These are phyloP conservation scores for Actinidia arguta DNA, from an alignment of 179 eudicot species.

Conservation along the genomic window DNA sequence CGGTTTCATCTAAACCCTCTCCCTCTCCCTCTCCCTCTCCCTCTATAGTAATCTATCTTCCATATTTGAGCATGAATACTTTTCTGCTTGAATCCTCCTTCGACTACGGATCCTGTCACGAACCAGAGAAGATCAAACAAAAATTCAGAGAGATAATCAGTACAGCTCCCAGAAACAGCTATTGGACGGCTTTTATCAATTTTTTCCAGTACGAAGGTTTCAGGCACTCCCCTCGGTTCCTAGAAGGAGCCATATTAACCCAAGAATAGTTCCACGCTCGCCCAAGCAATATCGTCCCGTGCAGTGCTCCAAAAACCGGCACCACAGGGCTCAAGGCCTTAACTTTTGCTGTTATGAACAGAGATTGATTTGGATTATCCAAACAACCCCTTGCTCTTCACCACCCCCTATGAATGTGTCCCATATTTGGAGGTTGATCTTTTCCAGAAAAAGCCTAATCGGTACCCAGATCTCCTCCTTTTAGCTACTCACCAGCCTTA, in stretches of 20 bases:
- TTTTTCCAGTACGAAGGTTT: constrained; percentile 41
- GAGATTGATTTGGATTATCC: constrained; percentile 15
- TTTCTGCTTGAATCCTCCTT: constrained; percentile 13
- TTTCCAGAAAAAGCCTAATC: constrained; percentile 30
- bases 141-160: constrained; percentile 25
- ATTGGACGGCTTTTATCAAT: constrained; percentile 31
- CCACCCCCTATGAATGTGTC: constrained; percentile 50
- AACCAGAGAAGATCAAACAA: constrained; percentile 17
- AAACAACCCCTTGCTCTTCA: constrained; percentile 38
- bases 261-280: constrained; percentile 46
- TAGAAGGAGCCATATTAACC: constrained; percentile 29
- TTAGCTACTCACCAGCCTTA: constrained; percentile 52
- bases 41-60: too few relatives aligned
- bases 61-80: background rate
- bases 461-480: constrained; percentile 31
- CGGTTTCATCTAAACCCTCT: background rate
- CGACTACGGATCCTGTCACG: background rate
- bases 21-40: background rate
- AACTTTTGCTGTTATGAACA: constrained; percentile 32
- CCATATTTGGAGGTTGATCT: constrained; percentile 51
- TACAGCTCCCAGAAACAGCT: constrained; percentile 39
- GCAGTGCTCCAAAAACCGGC: constrained; percentile 51
- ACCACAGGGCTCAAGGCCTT: constrained; percentile 61
- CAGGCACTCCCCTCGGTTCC: constrained; percentile 34
- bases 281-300: constrained; percentile 36